phyloP scores from a whole-genome alignment of 2,329 filamentous ascomycete species.

The Ophiostoma tasmaniense region DNA sequence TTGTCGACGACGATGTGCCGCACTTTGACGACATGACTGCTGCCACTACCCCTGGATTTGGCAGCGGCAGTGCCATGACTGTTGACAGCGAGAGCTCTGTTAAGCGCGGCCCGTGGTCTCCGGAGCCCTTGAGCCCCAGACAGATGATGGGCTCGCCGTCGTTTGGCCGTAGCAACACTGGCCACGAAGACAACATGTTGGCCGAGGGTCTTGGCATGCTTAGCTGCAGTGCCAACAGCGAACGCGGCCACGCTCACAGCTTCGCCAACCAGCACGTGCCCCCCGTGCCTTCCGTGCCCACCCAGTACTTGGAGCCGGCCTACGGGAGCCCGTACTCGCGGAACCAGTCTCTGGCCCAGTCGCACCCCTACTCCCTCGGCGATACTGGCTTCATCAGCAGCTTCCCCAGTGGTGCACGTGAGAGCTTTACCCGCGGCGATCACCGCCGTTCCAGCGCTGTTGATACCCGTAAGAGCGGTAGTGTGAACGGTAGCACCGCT shows the following conservation, averaged over 20 bases:
- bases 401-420: conserved; percentile 51
- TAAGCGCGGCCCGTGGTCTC: conserved; percentile 29
- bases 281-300: conserved; percentile 78
- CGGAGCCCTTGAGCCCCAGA: neutral
- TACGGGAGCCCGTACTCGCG: conserved; percentile 23
- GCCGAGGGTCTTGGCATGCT: conserved; percentile 85
- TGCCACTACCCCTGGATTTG: conserved; percentile 71
- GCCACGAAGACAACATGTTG: conserved; percentile 67
- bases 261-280: conserved; percentile 58
- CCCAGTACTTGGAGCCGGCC: conserved; percentile 57
- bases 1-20: conserved; percentile 68
- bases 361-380: conserved; percentile 32
- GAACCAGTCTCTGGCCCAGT: neutral
- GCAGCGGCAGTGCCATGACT: conserved; percentile 48
- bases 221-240: conserved; percentile 83
- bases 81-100: conserved; percentile 34
- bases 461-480: conserved; percentile 60
- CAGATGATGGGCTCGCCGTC: conserved; percentile 58
- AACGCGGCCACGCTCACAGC: conserved; percentile 52
- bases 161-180: conserved; percentile 50
- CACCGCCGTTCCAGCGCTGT: conserved; percentile 23
- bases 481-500: conserved; percentile 52
- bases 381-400: conserved; percentile 55
- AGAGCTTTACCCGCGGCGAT: conserved; percentile 57
- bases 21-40: conserved; percentile 43